These are phyloP conservation scores for Aspergillus sparsus DNA, from an alignment of 495 filamentous ascomycete species.

Conservation along the genomic window DNA sequence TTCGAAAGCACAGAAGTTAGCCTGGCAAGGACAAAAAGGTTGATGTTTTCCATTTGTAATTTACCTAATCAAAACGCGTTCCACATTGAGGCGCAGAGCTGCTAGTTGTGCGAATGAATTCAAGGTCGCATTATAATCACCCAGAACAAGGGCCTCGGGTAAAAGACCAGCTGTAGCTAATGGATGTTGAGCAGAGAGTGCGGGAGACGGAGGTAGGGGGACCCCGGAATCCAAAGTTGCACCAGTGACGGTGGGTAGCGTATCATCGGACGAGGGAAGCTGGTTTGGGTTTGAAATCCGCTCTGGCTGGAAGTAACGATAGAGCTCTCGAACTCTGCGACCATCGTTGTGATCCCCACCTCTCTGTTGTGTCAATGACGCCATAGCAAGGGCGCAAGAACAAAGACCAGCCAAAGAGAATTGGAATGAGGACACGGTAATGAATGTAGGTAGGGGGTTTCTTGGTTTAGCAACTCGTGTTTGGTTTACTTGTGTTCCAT, in stretches of 20 bases:
- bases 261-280: constrained; percentile 16
- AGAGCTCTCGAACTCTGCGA: constrained; percentile 47
- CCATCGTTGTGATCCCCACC: constrained; percentile 32
- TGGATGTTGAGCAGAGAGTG: constrained; percentile 18
- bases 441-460: not conserved
- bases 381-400: constrained; percentile 17
- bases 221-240: constrained; percentile 3
- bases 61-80: constrained; percentile 48
- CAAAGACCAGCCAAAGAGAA: not conserved
- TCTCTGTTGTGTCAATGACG: constrained; percentile 4
- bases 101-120: constrained; percentile 52
- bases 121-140: constrained; percentile 56
- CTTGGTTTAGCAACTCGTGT: no score
- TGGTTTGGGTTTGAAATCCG: constrained; percentile 15
- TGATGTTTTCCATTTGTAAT: constrained; percentile 7
- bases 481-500: constrained; percentile 7
- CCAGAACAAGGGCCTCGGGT: constrained; percentile 29
- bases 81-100: constrained; percentile 49
- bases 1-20: constrained; percentile 12
- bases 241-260: not conserved
- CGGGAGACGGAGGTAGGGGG: constrained; percentile 18
- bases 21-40: constrained; percentile 7
- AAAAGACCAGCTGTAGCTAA: constrained; percentile 14
- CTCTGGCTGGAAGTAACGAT: constrained; percentile 49
- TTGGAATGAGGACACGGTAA: not conserved